Evolutionary conservation across 2,329 filamentous ascomycete genomes (phyloP).

Genomic region (Fusarium burgessii): DNA sequence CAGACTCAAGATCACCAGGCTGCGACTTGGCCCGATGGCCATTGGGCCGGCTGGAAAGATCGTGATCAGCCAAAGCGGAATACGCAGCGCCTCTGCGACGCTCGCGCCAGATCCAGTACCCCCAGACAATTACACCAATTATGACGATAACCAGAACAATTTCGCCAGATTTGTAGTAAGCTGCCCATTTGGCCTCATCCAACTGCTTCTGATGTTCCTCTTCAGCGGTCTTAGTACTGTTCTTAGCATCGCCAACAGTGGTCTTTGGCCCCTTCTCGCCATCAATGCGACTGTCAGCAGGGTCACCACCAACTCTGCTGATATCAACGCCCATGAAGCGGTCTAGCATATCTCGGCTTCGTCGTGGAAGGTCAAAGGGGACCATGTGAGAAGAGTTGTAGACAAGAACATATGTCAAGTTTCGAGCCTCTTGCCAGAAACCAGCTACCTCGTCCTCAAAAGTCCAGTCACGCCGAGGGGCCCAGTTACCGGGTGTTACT

Average conservation of each 20-base stretch:
- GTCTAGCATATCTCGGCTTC: constrained; percentile 95
- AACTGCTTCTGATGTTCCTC: constrained; percentile 71
- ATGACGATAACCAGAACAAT: constrained; percentile 85
- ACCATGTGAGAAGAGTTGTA: constrained; percentile 99
- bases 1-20: constrained; percentile 69
- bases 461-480: constrained; percentile 92
- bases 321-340: constrained; percentile 96
- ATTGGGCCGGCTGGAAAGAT: constrained; percentile 56
- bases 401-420: constrained; percentile 94
- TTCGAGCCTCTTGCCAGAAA: constrained; percentile 94
- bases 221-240: constrained; percentile 67
- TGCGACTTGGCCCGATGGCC: constrained; percentile 61
- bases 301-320: constrained; percentile 82
- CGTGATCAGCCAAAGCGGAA: constrained; percentile 59
- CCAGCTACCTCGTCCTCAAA: constrained; percentile 91
- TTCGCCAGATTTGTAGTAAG: constrained; percentile 89
- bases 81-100: constrained; percentile 69
- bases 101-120: constrained; percentile 75
- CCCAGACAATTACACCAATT: constrained; percentile 79
- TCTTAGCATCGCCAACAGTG: constrained; percentile 77
- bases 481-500: constrained; percentile 85
- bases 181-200: constrained; percentile 88
- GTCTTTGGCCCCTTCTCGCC: constrained; percentile 85
- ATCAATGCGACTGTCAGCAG: constrained; percentile 83
- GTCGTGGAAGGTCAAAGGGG: constrained; percentile 89